Conservation (phyloP, 2,329 filamentous ascomycete species). For the Eurotiales sp. region DNA sequence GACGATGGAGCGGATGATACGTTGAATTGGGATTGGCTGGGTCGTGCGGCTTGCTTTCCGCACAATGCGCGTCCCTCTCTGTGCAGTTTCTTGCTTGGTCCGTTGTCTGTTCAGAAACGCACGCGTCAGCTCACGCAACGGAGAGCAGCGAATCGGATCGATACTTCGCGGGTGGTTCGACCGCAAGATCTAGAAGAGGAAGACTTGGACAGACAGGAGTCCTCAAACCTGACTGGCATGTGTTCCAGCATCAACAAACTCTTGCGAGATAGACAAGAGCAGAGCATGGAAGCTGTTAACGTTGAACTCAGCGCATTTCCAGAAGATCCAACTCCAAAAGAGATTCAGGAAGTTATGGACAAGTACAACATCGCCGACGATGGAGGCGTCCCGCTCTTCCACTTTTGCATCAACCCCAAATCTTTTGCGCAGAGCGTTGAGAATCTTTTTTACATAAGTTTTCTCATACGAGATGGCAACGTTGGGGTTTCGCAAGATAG, state of each 20-base stretch:
- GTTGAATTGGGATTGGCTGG: conserved; percentile 82
- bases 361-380: conserved; percentile 62
- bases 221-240: conserved; percentile 72
- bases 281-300: conserved; percentile 48
- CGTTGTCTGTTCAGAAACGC: conserved; percentile 84
- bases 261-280: conserved; percentile 45
- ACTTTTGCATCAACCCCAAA: conserved; percentile 82
- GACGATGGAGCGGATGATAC: conserved; percentile 66
- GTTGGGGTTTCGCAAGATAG: conserved; percentile 71
- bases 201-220: conserved; percentile 72
- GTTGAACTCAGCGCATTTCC: conserved; percentile 34
- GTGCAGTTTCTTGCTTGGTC: conserved; percentile 80
- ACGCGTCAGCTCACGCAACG: conserved; percentile 67
- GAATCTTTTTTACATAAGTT: conserved; percentile 95
- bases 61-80: conserved; percentile 70
- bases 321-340: conserved; percentile 34
- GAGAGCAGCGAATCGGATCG: conserved; percentile 64
- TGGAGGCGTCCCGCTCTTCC: conserved; percentile 73
- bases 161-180: conserved; percentile 63
- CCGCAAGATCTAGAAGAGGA: conserved; percentile 73
- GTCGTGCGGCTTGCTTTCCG: conserved; percentile 70
- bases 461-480: conserved; percentile 82
- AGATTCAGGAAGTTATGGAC: conserved; percentile 55
- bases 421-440: conserved; percentile 95
- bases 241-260: conserved; percentile 70